These are phyloP conservation scores for Botrytis elliptica DNA, from an alignment of 2,329 filamentous ascomycete species.

Conservation along the genomic window DNA sequence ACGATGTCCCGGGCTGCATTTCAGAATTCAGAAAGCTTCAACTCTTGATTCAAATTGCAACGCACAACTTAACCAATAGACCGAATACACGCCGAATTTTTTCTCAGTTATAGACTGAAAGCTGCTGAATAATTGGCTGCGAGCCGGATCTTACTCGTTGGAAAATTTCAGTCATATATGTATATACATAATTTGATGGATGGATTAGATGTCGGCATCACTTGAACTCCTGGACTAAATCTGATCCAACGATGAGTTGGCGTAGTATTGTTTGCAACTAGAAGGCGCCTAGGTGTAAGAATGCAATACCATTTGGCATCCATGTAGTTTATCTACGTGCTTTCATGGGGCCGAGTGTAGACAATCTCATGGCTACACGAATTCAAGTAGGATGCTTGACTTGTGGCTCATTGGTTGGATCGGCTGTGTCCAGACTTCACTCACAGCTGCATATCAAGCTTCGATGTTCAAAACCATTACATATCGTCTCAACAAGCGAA, in stretches of 20 bases:
- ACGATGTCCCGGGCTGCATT: background rate
- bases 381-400: background rate
- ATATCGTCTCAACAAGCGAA: background rate
- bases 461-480: background rate
- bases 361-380: background rate
- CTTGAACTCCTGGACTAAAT: background rate
- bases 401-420: background rate
- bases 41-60: background rate
- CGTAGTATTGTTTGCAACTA: background rate
- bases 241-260: background rate
- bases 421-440: background rate
- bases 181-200: background rate
- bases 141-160: no score
- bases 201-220: background rate
- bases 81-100: background rate
- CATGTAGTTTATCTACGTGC: background rate
- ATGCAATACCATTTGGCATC: background rate
- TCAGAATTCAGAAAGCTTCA: background rate
- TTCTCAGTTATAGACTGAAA: background rate
- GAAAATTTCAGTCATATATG: no score
- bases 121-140: background rate
- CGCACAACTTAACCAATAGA: background rate
- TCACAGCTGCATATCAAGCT: background rate
- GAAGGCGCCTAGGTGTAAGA: background rate
- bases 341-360: background rate